These are phyloP conservation scores for Dryadomyces sulphureus DNA, from an alignment of 2,329 filamentous ascomycete species.

Conservation along the genomic window DNA sequence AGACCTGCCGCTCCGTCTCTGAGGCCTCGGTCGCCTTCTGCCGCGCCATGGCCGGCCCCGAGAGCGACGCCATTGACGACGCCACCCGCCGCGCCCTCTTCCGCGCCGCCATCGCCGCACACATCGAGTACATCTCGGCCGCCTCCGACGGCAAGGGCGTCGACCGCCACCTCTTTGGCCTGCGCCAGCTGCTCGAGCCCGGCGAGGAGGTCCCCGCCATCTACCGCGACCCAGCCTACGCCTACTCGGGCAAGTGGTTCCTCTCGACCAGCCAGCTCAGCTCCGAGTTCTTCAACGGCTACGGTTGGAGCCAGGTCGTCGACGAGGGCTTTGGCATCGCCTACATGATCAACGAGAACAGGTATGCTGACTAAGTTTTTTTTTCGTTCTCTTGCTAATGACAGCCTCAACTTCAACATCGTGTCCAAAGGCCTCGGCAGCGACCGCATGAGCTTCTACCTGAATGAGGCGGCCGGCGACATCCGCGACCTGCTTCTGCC, in stretches of 20 bases:
- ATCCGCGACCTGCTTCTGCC: constrained; percentile 75
- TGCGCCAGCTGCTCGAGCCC: constrained; percentile 76
- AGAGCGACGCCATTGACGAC: constrained; percentile 28
- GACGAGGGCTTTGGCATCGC: constrained; percentile 94
- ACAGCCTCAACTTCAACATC: constrained; percentile 91
- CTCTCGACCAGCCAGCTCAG: constrained; percentile 80
- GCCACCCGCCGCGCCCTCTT: constrained; percentile 51
- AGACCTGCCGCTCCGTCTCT: constrained; percentile 85
- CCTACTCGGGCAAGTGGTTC: constrained; percentile 79
- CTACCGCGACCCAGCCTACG: constrained; percentile 74
- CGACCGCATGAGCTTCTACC: constrained; percentile 86
- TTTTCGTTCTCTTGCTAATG: constrained; percentile 1
- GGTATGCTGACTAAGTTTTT: constrained; percentile 32
- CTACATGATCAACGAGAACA: constrained; percentile 99
- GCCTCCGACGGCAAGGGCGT: constrained; percentile 88
- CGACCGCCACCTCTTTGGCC: constrained; percentile 89
- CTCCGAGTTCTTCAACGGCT: constrained; percentile 96
- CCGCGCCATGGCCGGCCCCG: constrained; percentile 63
- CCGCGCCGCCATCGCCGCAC: constrained; percentile 64
- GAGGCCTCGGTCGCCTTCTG: constrained; percentile 89
- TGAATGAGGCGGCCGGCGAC: constrained; percentile 86
- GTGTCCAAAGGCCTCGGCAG: constrained; percentile 86
- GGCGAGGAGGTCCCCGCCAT: constrained; percentile 71
- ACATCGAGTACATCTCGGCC: constrained; percentile 80
- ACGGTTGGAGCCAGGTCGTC: constrained; percentile 96